Base-by-base conservation (phyloP, 2,329 filamentous ascomycete species). In the Penicillium olsonii region DNA sequence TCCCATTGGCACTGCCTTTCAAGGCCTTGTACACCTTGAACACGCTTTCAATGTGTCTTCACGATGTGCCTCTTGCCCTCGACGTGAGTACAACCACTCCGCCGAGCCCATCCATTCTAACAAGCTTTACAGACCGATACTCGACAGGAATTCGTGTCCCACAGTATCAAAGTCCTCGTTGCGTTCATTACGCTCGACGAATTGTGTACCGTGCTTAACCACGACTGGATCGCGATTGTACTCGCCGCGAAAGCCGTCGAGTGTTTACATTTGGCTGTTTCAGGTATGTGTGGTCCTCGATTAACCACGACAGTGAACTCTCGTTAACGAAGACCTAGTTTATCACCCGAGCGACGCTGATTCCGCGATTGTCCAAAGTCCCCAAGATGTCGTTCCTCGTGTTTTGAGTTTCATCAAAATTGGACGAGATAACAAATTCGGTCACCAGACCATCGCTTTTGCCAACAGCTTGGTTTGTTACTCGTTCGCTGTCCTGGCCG, bases 1-100 rank as follows among this genome's bases (percentile, higher is more conserved):
- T 94, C 52, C 85, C 87, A 6, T 68, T 81, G 1, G 79, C 81
- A 0, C 84, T 87, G 50, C 86, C 87, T 2, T 91, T 84, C 74
- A 87, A 87, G 59, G 84, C 84, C 2, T 76, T 91, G 0, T 95
- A 92, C 65, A 86, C 87, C 2, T 71, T 90, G 1, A 80, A 87
- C 62, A 82, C 85, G 1, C 75, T 95, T 33, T 74, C 77, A 18
- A 79, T 84, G 46, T 87, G 85, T 64, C 76, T 90, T 33, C 72
- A 76, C 20, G 70, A 70, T 53, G 73, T 74, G 64, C 71, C 61
- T 7, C 57, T 70, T 15, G 69, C 74, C 53, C 68, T 66, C 12
- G 52, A 45, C 51, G 45, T 48, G 26, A 43, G 26, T 55, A 41
- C n/a, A n/a, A n/a, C n/a, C n/a, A 3, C 31, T 41, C 26, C 27